Evolutionary conservation across 768 basidiomycete genomes (phyloP).

Genomic region (Macrolepiota fuliginosa): DNA sequence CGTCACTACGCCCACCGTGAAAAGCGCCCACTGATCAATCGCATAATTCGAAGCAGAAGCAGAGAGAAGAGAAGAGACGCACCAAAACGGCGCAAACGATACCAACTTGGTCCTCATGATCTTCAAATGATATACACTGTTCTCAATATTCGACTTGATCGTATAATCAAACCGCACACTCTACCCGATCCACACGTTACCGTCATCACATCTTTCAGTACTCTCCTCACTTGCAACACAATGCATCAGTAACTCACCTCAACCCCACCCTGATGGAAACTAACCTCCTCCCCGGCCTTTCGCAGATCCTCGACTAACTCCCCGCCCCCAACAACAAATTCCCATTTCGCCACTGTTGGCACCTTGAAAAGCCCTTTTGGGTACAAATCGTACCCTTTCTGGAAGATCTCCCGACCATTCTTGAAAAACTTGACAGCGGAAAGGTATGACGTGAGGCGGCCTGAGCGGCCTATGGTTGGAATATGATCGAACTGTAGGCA

Average conservation of each 20-base stretch:
- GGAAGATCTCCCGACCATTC: constrained; percentile 20
- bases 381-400: constrained; percentile 23
- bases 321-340: constrained; percentile 26
- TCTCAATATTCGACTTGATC: background rate
- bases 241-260: background rate
- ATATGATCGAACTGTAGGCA: constrained; percentile 6
- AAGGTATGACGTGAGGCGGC: constrained; percentile 22
- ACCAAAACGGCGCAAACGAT: constrained; percentile 4
- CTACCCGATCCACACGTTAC: background rate
- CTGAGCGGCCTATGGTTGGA: constrained; percentile 23
- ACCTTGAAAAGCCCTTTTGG: constrained; percentile 25
- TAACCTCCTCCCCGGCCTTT: constrained; percentile 19
- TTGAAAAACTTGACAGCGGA: constrained; percentile 21
- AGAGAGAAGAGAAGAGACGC: background rate
- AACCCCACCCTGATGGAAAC: background rate
- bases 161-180: constrained; percentile 1
- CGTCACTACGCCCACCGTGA: background rate
- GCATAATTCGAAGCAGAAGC: background rate
- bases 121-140: background rate
- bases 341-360: constrained; percentile 21
- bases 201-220: background rate
- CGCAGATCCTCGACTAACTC: constrained; percentile 28
- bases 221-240: background rate
- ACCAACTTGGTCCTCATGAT: background rate
- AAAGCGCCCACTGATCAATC: background rate